phyloP scores from a whole-genome alignment of 768 basidiomycete species.

The Hypholoma fasciculare region DNA sequence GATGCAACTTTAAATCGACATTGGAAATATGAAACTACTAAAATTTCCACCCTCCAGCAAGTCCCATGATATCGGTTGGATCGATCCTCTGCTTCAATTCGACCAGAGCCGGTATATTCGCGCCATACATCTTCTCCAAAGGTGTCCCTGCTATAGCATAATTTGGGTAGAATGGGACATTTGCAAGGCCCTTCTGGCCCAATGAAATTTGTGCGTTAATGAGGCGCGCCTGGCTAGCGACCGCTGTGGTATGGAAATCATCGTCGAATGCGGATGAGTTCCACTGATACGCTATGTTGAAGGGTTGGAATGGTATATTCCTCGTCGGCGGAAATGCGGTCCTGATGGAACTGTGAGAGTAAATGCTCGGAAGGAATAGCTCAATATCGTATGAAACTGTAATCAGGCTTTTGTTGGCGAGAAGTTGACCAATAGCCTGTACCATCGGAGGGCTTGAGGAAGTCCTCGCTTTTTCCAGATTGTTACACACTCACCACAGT shows the following conservation, averaged over 20 bases:
- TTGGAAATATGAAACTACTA: constrained; percentile 3
- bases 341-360: constrained; percentile 32
- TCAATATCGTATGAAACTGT: constrained; percentile 42
- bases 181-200: constrained; percentile 36
- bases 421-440: constrained; percentile 29
- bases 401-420: constrained; percentile 19
- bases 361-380: constrained; percentile 40
- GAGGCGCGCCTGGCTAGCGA: constrained; percentile 34
- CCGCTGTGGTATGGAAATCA: constrained; percentile 33
- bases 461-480: not conserved
- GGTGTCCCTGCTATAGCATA: constrained; percentile 57
- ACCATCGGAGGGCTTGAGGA: not conserved
- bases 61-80: constrained; percentile 60
- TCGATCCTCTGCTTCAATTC: constrained; percentile 47
- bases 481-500: constrained; percentile 27
- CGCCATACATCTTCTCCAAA: constrained; percentile 49
- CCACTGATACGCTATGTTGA: constrained; percentile 29
- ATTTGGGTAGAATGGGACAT: constrained; percentile 35
- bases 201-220: constrained; percentile 28
- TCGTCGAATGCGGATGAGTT: constrained; percentile 13
- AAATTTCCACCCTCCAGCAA: constrained; percentile 66
- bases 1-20: too few species aligned
- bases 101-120: constrained; percentile 40
- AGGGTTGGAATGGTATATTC: constrained; percentile 23
- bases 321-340: constrained; percentile 46